A percentile compares a stretch with the other conserved stretches of the same genome.
phyloP scores from a whole-genome alignment of 768 basidiomycete species.

The Hypsizygus marmoreus region DNA sequence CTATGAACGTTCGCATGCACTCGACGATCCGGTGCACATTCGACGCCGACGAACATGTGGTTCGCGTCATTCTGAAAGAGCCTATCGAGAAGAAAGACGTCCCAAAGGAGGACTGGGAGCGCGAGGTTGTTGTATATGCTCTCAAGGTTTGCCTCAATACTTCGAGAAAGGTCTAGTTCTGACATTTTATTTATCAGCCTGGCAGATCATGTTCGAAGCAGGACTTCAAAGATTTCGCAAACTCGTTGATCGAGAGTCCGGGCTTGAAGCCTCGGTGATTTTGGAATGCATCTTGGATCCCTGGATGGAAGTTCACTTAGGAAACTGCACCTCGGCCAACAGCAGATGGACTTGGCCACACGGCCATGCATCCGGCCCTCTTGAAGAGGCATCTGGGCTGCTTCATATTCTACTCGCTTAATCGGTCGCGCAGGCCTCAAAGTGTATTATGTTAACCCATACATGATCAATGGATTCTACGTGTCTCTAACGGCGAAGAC shows the following conservation, averaged over 20 bases:
- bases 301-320: too few relatives aligned
- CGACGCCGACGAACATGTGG: slow-evolving; percentile 53
- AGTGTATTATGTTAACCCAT: too few relatives aligned
- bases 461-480: too few relatives aligned
- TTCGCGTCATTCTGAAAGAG: slow-evolving; percentile 60
- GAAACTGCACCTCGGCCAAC: too few relatives aligned
- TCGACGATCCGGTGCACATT: slow-evolving; percentile 59
- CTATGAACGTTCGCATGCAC: slow-evolving; percentile 63
- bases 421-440: too few relatives aligned
- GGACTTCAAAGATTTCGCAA: slow-evolving; percentile 57
- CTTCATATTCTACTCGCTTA: too few relatives aligned
- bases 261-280: too few relatives aligned
- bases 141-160: slow-evolving; percentile 50
- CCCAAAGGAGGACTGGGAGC: slow-evolving; percentile 23
- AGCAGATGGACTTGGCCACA: too few relatives aligned
- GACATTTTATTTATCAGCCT: slow-evolving; percentile 31
- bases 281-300: too few relatives aligned
- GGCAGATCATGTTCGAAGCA: slow-evolving; percentile 50
- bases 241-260: slow-evolving; percentile 42
- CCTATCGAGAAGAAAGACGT: slow-evolving; percentile 27
- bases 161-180: neutral
- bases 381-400: too few relatives aligned
- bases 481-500: too few relatives aligned
- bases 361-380: too few relatives aligned
- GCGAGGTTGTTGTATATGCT: slow-evolving; percentile 61